Evolutionary conservation across 176 grass and related monocot species (phyloP).

Genomic region (Lolium multiflorum): DNA sequence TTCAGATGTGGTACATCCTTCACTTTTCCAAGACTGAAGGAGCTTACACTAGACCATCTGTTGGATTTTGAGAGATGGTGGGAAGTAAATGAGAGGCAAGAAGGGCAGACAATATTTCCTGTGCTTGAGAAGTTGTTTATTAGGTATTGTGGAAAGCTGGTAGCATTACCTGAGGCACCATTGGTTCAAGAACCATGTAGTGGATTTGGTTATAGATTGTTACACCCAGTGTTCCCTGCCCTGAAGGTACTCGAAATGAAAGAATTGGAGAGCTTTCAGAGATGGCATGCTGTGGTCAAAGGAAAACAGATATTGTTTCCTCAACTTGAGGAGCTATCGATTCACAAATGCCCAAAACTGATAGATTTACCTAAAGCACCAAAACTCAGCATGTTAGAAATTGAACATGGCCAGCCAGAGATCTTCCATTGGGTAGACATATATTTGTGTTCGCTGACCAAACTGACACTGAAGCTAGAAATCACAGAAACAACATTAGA

Average conservation of each 20-base stretch:
- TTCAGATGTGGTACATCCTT: too few species aligned
- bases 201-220: neutral
- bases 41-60: too few species aligned
- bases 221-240: neutral
- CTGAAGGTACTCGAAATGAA: rapidly evolving
- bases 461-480: neutral
- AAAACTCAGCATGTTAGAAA: neutral
- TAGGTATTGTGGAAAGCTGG: neutral
- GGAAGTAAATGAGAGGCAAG: too few species aligned
- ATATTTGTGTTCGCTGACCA: neutral
- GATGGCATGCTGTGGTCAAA: neutral
- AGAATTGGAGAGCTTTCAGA: neutral
- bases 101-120: too few species aligned
- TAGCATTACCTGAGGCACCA: neutral
- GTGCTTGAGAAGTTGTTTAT: too few species aligned
- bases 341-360: neutral
- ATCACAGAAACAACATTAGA: neutral
- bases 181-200: neutral
- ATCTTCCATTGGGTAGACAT: neutral
- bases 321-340: neutral
- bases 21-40: too few species aligned
- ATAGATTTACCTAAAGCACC: neutral
- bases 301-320: neutral
- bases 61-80: too few species aligned
- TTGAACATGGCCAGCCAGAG: neutral